Conservation (phyloP, 306 rosid species). For the Myrica gale region DNA sequence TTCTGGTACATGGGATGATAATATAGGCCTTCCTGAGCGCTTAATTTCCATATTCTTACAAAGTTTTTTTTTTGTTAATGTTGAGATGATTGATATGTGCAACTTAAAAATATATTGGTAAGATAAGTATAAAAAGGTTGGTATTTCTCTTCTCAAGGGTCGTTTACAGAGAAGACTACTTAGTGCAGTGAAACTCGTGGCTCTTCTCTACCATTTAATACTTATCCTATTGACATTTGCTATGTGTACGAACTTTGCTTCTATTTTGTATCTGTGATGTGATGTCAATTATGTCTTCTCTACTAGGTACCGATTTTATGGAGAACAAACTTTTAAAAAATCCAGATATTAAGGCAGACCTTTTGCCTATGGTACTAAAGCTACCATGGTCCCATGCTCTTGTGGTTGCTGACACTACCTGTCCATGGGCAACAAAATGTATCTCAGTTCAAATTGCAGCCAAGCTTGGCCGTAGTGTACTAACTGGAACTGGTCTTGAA, state of each 20-base stretch:
- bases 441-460: conserved; percentile 71
- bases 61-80: not conserved
- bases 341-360: conserved; percentile 38
- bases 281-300: conserved; percentile 28
- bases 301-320: conserved; percentile 47
- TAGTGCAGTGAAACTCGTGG: not conserved
- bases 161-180: not conserved
- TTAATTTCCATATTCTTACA: not conserved
- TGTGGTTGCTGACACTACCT: conserved; percentile 37
- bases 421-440: conserved; percentile 57
- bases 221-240: not conserved
- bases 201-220: conserved; percentile 24
- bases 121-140: not conserved
- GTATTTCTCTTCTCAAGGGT: conserved; percentile 1
- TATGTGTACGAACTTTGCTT: conserved; percentile 22
- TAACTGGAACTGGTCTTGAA: conserved; percentile 51
- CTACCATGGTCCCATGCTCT: conserved; percentile 84
- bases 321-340: conserved; percentile 37
- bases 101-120: not conserved
- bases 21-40: not conserved
- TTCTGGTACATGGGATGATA: not conserved
- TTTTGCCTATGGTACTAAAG: conserved; percentile 51
- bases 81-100: not conserved
- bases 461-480: conserved; percentile 55
- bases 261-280: conserved; percentile 26